phyloP scores from a whole-genome alignment of 495 filamentous ascomycete genomes.

The Penicillium cinerascens region DNA sequence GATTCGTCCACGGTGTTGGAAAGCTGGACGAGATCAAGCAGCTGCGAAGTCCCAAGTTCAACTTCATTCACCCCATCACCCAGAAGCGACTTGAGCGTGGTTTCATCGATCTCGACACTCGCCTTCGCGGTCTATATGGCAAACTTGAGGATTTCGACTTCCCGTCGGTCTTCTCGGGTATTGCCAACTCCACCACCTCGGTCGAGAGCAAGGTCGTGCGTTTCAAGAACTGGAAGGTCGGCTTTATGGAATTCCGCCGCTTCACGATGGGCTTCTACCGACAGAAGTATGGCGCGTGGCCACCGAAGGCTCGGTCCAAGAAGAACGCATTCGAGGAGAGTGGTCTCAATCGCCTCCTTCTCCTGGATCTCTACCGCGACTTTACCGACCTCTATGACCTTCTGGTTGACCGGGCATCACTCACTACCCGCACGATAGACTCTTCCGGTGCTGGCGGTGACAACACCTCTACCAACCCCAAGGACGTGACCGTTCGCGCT shows the following conservation, averaged over 20 bases:
- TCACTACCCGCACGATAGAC: conserved; percentile 53
- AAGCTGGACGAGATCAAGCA: conserved; percentile 74
- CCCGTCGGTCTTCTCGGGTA: conserved; percentile 83
- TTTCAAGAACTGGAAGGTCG: conserved; percentile 78
- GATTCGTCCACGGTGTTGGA: conserved; percentile 88
- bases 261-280: conserved; percentile 77
- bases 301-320: conserved; percentile 85
- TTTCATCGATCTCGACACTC: conserved; percentile 69
- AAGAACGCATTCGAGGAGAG: conserved; percentile 85
- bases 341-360: conserved; percentile 79
- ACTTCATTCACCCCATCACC: conserved; percentile 65
- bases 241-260: conserved; percentile 70
- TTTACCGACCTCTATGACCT: conserved; percentile 85
- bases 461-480: conserved; percentile 26
- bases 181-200: conserved; percentile 72
- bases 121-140: conserved; percentile 60
- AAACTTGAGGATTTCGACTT: conserved; percentile 84
- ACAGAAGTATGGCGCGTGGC: conserved; percentile 84
- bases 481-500: conserved; percentile 46
- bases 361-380: conserved; percentile 81
- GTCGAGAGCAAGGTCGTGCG: conserved; percentile 69
- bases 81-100: conserved; percentile 77
- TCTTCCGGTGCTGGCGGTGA: conserved; percentile 32
- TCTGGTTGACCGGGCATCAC: conserved; percentile 65
- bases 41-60: conserved; percentile 63